Conservation (phyloP, 441 rosid species). For the Daphne laureola region DNA sequence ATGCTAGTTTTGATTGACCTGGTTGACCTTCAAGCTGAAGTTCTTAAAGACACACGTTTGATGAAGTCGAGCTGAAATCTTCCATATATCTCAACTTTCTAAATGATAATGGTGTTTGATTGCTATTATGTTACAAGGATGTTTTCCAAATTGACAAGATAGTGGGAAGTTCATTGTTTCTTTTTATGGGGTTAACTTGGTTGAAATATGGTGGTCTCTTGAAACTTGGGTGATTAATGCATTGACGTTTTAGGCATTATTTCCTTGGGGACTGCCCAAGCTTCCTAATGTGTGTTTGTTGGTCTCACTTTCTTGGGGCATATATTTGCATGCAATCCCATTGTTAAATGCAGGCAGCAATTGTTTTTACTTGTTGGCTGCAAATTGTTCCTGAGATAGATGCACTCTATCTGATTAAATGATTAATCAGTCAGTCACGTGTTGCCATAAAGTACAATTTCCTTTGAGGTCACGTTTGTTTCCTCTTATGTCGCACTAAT, state of each 20-base stretch:
- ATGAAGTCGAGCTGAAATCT: background rate
- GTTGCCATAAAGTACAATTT: no score
- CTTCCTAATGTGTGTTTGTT: background rate
- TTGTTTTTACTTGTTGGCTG: no score
- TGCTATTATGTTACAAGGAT: conserved; percentile 6
- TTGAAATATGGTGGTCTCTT: background rate
- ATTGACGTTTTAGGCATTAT: no score
- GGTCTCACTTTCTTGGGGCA: background rate
- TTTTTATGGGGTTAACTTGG: background rate
- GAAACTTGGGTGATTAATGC: no score
- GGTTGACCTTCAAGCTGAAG: conserved; percentile 6
- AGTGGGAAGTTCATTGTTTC: conserved; percentile 2
- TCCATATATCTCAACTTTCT: background rate
- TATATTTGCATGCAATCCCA: no score
- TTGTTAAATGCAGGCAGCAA: no score
- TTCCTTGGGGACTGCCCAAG: no score
- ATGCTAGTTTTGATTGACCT: conserved; percentile 83
- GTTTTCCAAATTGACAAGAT: background rate
- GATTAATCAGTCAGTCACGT: no score
- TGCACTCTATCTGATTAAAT: no score
- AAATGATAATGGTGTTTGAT: background rate
- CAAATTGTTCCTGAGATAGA: no score
- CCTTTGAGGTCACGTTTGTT: no score
- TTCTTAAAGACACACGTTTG: background rate
- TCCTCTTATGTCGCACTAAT: no score